A percentile compares a stretch with the other conserved stretches of the same genome.
Conservation (phyloP, 148 eudicot genomes). For the Fallopia convolvulus region DNA sequence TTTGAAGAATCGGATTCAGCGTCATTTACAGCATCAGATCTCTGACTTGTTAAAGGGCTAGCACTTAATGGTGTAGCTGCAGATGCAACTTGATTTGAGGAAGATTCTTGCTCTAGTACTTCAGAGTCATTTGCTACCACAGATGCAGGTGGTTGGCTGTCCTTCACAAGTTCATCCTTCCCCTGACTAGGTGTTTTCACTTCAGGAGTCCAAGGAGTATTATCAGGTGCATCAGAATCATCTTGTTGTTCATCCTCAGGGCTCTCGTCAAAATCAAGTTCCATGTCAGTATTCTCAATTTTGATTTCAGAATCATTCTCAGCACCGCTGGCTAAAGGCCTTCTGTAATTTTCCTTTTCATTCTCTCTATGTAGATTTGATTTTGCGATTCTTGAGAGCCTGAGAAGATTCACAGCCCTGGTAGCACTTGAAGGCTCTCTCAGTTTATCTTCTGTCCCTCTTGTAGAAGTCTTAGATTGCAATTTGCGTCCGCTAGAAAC, state of each 20-base stretch:
- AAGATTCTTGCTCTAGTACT: constrained; percentile 33
- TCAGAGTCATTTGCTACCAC: constrained; percentile 46
- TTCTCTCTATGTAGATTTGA: constrained; percentile 82
- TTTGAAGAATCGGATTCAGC: constrained; percentile 49
- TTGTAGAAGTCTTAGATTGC: constrained; percentile 49
- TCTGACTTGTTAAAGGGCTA: constrained; percentile 55
- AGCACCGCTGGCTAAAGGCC: constrained; percentile 67
- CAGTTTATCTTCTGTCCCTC: constrained; percentile 48
- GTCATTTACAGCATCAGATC: constrained; percentile 37
- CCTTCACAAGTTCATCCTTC: constrained; percentile 25
- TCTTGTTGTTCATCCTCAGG: constrained; percentile 72
- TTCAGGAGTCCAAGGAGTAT: constrained; percentile 31
- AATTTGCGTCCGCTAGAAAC: constrained; percentile 47
- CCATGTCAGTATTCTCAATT: constrained; percentile 96
- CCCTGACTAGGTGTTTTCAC: constrained; percentile 33
- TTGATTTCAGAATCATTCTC: constrained; percentile 82
- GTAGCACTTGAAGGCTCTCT: constrained; percentile 32
- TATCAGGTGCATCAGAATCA: constrained; percentile 36
- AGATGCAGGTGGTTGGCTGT: constrained; percentile 29
- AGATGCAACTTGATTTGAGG: constrained; percentile 34
- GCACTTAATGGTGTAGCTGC: constrained; percentile 54
- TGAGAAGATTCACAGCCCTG: constrained; percentile 64
- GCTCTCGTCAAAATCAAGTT: constrained; percentile 90
- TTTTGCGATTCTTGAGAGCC: constrained; percentile 95
- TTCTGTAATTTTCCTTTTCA: constrained; percentile 90